A percentile compares a stretch with the other conserved stretches of the same genome.
phyloP scores from a whole-genome alignment of 257 asterid genomes.

The Fraxinus cuspidata region DNA sequence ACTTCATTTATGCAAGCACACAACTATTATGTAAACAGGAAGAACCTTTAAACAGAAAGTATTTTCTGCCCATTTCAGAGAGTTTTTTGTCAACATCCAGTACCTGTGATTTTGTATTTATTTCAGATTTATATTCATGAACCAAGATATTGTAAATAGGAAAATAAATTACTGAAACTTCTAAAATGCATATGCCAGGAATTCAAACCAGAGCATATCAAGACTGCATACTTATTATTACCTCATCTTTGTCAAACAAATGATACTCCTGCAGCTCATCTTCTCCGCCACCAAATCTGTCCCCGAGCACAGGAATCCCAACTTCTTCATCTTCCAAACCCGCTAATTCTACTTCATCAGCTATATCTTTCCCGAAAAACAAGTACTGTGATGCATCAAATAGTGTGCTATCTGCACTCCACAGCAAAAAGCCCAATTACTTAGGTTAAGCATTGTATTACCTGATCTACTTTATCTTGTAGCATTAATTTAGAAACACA shows the following conservation, averaged over 20 bases:
- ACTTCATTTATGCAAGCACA: neutral
- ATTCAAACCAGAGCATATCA: conserved; percentile 4
- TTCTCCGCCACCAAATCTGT: conserved; percentile 49
- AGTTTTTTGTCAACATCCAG: neutral
- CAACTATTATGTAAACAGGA: too few species aligned
- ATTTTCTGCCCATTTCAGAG: neutral
- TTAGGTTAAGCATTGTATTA: neutral
- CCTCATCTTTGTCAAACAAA: conserved; percentile 87
- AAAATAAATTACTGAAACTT: neutral
- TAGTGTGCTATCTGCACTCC: conserved; percentile 53
- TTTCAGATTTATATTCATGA: neutral
- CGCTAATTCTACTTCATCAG: conserved; percentile 71
- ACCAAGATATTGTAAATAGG: neutral
- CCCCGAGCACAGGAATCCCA: conserved; percentile 43
- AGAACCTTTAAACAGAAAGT: too few species aligned
- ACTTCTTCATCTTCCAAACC: conserved; percentile 67
- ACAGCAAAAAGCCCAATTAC: neutral
- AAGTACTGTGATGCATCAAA: conserved; percentile 88
- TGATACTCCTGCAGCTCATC: conserved; percentile 75
- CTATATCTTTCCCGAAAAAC: conserved; percentile 68
- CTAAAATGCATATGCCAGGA: conserved; percentile 3
- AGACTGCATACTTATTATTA: conserved; percentile 14
- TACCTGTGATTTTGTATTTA: neutral
- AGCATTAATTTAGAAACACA: neutral
- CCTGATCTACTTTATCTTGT: neutral